Conservation (phyloP, 257 asterid genomes). For the Solanum ahanhuiri region DNA sequence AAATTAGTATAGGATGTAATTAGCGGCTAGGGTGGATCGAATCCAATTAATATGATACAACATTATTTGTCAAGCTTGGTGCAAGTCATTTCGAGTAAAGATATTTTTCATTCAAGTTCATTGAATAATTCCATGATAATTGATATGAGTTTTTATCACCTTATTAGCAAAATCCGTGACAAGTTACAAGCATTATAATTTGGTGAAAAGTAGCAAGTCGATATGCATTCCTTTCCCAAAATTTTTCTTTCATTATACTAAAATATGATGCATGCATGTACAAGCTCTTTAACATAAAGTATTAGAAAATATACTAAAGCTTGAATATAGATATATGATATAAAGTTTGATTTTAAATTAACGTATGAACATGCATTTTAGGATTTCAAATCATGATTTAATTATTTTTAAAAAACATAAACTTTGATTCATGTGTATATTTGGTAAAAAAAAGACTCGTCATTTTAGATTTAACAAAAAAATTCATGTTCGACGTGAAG, state of each 20-base stretch:
- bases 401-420: not conserved
- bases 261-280: not conserved
- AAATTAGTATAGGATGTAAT: no score
- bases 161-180: not conserved
- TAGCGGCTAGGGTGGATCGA: not conserved
- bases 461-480: not conserved
- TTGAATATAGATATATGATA: not conserved
- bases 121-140: not conserved
- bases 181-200: not conserved
- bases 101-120: not conserved
- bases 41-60: not conserved
- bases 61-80: not conserved
- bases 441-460: not conserved
- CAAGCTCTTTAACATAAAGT: not conserved
- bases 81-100: not conserved
- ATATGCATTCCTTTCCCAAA: not conserved
- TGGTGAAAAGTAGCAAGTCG: not conserved
- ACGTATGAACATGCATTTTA: not conserved
- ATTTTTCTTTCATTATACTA: not conserved
- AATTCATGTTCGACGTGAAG: no score
- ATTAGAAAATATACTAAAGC: not conserved
- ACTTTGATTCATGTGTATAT: not conserved
- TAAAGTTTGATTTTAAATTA: not conserved
- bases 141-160: not conserved
- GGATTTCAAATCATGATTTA: not conserved